Evolutionary conservation across 164 flowering plant species (phyloP), one percentile per base, ranked within the genome.

Genomic region (Pachysandra terminalis): DNA sequence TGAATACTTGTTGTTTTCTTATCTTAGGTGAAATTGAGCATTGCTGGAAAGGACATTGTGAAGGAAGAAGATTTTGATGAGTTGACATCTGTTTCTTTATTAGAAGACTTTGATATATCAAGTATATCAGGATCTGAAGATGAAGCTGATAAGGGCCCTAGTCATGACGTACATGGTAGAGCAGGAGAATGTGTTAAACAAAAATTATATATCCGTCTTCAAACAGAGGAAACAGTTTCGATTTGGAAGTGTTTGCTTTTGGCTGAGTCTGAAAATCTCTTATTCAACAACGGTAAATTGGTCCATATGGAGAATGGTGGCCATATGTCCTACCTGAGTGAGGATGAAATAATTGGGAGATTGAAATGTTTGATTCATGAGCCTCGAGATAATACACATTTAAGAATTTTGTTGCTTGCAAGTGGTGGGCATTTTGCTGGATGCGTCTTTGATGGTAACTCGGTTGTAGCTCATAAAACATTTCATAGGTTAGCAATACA

Each of bases 51-150:
- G 68, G 74, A 57, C 32, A 82, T 72, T 57, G 74, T 92, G 63
- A 86, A 78, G 68, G 99, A 95, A 82, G 97, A 95, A 69, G 97
- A 95, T 74, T 89, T 92, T 80, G 93, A 90, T 76, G 96, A 84
- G 64, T 67, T 79, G 57, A 77, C 79, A 14, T 76, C 87, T 54
- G 93, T 86, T 60, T 85, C 91, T 48, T 65, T 83, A 57, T 74
- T 81, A 58, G 80, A 80, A 63, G 96, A 91, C 63, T 83, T 68
- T 70, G 99, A 95, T 67, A 71, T 95, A 48, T 95, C 99, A 10
- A 95, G 99, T 74, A 89, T 92, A 78, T 95, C 99, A 2, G 99
- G 99, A 16, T 95, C 99, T 35, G 99, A 95, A 55, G 97, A 90
- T 68, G 97, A 95, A 79, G 75, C 52, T 63, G 96, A 89, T 14